Conservation (phyloP, 1,284 basidiomycete genomes). For the Moniliophthora roreri region DNA sequence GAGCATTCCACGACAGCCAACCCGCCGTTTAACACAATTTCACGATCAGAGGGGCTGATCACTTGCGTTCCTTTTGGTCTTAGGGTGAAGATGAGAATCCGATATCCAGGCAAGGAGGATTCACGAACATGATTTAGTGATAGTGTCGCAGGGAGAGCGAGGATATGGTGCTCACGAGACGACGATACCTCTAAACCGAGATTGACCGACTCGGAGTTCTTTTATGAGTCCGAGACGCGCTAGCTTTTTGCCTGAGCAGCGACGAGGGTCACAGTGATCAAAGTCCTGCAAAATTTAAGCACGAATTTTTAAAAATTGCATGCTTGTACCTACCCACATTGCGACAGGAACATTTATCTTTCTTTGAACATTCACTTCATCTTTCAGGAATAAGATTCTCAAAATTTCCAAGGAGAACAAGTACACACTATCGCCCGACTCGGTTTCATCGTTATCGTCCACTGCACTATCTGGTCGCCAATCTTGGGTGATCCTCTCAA, state of each 20-base stretch:
- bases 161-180: slow-evolving; percentile 70
- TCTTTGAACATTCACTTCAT: slow-evolving; percentile 28
- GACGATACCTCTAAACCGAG: slow-evolving; percentile 85
- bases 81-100: background rate
- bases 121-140: slow-evolving; percentile 1
- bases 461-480: slow-evolving; percentile 52
- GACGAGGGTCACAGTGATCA: slow-evolving; percentile 93
- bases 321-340: slow-evolving; percentile 74
- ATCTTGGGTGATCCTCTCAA: slow-evolving; percentile 20
- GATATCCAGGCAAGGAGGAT: background rate
- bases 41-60: slow-evolving; percentile 83
- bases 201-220: slow-evolving; percentile 81
- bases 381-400: slow-evolving; percentile 15
- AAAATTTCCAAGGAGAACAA: background rate
- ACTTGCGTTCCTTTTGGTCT: slow-evolving; percentile 87
- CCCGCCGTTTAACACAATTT: slow-evolving; percentile 76
- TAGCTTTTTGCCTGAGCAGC: slow-evolving; percentile 95
- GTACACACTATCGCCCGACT: slow-evolving; percentile 23
- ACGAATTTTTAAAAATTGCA: background rate
- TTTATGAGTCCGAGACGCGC: slow-evolving; percentile 84
- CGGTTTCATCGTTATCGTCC: slow-evolving; percentile 33
- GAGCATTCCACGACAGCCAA: slow-evolving; percentile 97
- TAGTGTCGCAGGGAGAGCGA: background rate
- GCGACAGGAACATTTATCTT: slow-evolving; percentile 72
- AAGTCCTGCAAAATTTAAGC: slow-evolving; percentile 72